phyloP scores from a whole-genome alignment of 108 stramenopile species.

The Mediolabrus comicus region DNA sequence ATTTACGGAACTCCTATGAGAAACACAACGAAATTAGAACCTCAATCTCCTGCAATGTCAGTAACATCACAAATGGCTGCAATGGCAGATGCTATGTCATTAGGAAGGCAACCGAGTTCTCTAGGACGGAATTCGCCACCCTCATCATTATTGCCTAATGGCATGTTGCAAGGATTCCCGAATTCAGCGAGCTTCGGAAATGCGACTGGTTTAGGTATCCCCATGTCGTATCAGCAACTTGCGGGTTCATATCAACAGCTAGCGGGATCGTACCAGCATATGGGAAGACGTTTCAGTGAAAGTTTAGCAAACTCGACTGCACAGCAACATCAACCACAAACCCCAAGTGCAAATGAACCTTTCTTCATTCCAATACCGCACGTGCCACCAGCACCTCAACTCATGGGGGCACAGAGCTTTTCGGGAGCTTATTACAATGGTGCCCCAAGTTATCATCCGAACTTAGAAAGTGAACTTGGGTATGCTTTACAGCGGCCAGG shows the following conservation, averaged over 20 bases:
- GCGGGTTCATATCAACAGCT: slow-evolving; percentile 11
- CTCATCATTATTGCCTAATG: not conserved
- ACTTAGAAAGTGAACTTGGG: slow-evolving; percentile 62
- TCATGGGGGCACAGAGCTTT: slow-evolving; percentile 58
- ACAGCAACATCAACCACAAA: slow-evolving; percentile 31
- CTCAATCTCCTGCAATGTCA: slow-evolving; percentile 20
- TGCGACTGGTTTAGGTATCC: slow-evolving; percentile 7
- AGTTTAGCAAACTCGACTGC: slow-evolving; percentile 23
- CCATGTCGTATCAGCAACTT: slow-evolving; percentile 14
- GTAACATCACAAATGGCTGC: slow-evolving; percentile 36
- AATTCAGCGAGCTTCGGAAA: slow-evolving; percentile 29
- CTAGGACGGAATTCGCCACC: slow-evolving; percentile 20
- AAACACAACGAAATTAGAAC: slow-evolving; percentile 8
- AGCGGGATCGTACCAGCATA: not conserved
- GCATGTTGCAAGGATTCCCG: slow-evolving; percentile 8
- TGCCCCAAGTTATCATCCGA: slow-evolving; percentile 44
- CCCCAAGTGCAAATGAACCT: not conserved
- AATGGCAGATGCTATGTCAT: slow-evolving; percentile 48
- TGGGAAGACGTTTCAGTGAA: slow-evolving; percentile 38
- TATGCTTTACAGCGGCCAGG: slow-evolving; percentile 82
- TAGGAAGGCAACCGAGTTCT: slow-evolving; percentile 8
- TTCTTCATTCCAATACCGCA: slow-evolving; percentile 8
- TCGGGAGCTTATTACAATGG: slow-evolving; percentile 42
- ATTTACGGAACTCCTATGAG: slow-evolving; percentile 25
- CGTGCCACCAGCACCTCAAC: slow-evolving; percentile 18